Evolutionary conservation across 805 yeast genomes (phyloP), one percentile per base, ranked within the genome.

Genomic region (Scheffersomyces ergatensis): DNA sequence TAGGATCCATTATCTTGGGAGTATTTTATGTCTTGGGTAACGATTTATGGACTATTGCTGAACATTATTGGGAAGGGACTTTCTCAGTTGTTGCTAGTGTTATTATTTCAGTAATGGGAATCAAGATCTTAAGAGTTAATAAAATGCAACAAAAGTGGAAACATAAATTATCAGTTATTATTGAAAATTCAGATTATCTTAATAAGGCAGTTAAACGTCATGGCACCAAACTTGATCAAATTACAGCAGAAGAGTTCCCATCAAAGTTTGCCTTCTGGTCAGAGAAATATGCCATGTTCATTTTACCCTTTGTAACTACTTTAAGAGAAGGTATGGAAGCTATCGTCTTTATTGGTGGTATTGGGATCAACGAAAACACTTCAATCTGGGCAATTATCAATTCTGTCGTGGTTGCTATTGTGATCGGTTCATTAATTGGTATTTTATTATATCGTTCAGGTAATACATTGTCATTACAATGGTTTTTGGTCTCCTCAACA

Each of bases 51-150:
- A 46, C 75, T 1, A 46, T 62, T 7, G 59, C 76, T 4, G 77
- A 72, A 45, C 76, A 70, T 46, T 70, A 70, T 45, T 72, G 77
- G 77, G 77, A 72, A 48, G 75, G 73, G 1, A 51, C 59, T 2
- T 71, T 72, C 41, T 70, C 75, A 13, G 65, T 72, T 2, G 24
- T 70, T 6, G 75, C 77, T 31, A 66, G 74, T 42, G 47, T 71
- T 3, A 69, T 72, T 39, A 72, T 72, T 18, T 67, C 76, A 4
- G 58, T 67, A 11, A 71, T 72, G 77, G 77, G 77, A 2, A 49
- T 70, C 13, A 70, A 69, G 36, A 65, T 72, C 23, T 56, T 72
- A 33, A 57, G 77, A 32, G 67, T 72, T 24, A 68, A 60, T 39
- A 67, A 65, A 36, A 62, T 71, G 72, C 73, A 70, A 50, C 58